These are phyloP conservation scores for Phycomyces blakesleeanus DNA, from an alignment of 192 early-diverging fungal species.

Conservation along the genomic window DNA sequence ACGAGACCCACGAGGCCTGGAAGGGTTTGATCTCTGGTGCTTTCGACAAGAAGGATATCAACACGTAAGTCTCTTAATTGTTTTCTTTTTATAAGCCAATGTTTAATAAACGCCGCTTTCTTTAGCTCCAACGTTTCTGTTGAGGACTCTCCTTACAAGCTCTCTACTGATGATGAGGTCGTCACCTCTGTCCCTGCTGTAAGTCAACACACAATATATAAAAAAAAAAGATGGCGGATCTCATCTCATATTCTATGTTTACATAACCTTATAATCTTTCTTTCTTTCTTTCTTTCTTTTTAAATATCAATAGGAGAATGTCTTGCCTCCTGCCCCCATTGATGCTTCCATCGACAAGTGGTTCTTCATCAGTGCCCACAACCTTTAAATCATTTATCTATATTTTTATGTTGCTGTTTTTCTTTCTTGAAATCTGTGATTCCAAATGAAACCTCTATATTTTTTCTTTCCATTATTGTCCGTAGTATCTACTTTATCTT, in stretches of 20 bases:
- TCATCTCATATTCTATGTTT: slow-evolving; percentile 9
- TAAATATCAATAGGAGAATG: slow-evolving; percentile 30
- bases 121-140: slow-evolving; percentile 65
- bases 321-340: slow-evolving; percentile 57
- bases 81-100: background rate
- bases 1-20: slow-evolving; percentile 96
- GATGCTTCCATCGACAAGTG: slow-evolving; percentile 95
- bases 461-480: no score
- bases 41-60: slow-evolving; percentile 71
- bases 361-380: slow-evolving; percentile 92
- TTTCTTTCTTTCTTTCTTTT: no score
- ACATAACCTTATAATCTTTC: slow-evolving; percentile 8
- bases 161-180: slow-evolving; percentile 52
- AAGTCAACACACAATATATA: slow-evolving; percentile 10
- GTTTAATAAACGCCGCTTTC: slow-evolving; percentile 2
- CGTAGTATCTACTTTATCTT: no score
- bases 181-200: slow-evolving; percentile 58
- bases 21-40: slow-evolving; percentile 67
- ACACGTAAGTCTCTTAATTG: slow-evolving; percentile 46
- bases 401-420: slow-evolving; percentile 11
- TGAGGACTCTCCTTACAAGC: slow-evolving; percentile 70
- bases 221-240: no score
- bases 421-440: slow-evolving; percentile 10
- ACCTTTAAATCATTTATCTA: slow-evolving; percentile 39
- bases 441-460: background rate